A percentile compares a stretch with the other conserved stretches of the same genome.
These are phyloP conservation scores for Epithele typhae DNA, from an alignment of 768 basidiomycete species.

Conservation along the genomic window DNA sequence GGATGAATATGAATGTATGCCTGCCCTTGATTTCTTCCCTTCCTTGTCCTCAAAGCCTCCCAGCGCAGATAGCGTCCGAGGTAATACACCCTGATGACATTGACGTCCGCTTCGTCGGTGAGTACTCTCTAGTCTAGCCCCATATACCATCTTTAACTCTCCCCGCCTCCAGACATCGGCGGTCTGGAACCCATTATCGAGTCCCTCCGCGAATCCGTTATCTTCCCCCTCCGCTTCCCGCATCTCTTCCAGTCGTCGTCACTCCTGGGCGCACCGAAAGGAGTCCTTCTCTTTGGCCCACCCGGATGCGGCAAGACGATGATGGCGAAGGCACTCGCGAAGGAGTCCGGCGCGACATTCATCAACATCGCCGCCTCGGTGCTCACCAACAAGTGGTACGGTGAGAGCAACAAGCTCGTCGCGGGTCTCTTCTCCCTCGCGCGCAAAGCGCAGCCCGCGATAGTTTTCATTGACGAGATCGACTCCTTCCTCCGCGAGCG, in stretches of 20 bases:
- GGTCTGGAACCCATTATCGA: constrained; percentile 89
- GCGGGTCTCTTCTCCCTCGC: constrained; percentile 93
- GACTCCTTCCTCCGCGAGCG: constrained; percentile 92
- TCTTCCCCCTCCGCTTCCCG: constrained; percentile 91
- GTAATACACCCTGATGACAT: constrained; percentile 93
- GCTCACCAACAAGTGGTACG: constrained; percentile 80
- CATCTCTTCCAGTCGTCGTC: constrained; percentile 80
- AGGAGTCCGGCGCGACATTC: constrained; percentile 95
- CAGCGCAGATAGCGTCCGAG: constrained; percentile 86
- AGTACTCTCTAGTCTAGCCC: constrained; percentile 14
- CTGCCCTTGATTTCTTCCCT: background rate
- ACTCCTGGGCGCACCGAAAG: constrained; percentile 89
- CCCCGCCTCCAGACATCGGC: constrained; percentile 63
- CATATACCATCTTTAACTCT: no score
- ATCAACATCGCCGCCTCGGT: constrained; percentile 81
- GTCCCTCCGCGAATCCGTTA: constrained; percentile 90
- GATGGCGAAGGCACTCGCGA: constrained; percentile 97
- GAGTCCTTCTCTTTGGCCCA: constrained; percentile 92
- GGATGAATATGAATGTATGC: constrained; percentile 87
- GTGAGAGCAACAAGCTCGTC: constrained; percentile 92
- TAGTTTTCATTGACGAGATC: constrained; percentile 99
- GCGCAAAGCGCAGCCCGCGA: constrained; percentile 87
- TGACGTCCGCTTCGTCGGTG: constrained; percentile 67
- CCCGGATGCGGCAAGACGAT: constrained; percentile 99
- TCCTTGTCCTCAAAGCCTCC: background rate